These are phyloP conservation scores for Pseudozyma pruni DNA, from an alignment of 1,284 basidiomycete species.

Conservation along the genomic window DNA sequence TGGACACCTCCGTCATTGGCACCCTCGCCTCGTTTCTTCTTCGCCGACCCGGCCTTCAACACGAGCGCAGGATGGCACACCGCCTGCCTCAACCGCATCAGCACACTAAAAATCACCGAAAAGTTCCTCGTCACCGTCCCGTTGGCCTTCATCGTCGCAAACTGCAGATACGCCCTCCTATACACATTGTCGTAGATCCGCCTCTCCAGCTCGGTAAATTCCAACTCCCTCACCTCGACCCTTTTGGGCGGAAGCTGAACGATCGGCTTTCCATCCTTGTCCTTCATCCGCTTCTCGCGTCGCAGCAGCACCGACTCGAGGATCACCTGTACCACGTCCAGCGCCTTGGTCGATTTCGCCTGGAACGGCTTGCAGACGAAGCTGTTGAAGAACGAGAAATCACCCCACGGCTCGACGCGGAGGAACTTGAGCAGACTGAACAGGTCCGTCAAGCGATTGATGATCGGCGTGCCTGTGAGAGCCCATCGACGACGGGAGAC, in stretches of 20 bases:
- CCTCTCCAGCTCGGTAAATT: constrained; percentile 60
- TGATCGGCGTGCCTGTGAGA: constrained; percentile 93
- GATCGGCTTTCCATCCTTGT: constrained; percentile 85
- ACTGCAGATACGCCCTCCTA: constrained; percentile 59
- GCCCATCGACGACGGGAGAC: constrained; percentile 86
- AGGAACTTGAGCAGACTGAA: constrained; percentile 76
- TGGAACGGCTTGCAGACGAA: constrained; percentile 66
- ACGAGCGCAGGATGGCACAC: constrained; percentile 69
- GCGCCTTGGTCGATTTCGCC: constrained; percentile 58
- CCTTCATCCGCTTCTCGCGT: constrained; percentile 92
- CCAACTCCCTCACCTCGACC: constrained; percentile 69
- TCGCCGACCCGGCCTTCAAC: constrained; percentile 51
- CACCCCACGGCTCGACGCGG: constrained; percentile 84
- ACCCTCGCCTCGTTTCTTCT: constrained; percentile 5
- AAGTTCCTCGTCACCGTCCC: constrained; percentile 65
- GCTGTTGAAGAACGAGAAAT: constrained; percentile 65
- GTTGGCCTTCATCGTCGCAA: constrained; percentile 52
- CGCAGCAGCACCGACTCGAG: constrained; percentile 74
- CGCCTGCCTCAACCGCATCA: constrained; percentile 69
- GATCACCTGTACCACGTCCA: constrained; percentile 66
- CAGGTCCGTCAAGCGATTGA: constrained; percentile 89
- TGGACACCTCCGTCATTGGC: constrained; percentile 6
- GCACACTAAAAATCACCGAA: constrained; percentile 69
- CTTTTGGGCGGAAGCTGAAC: constrained; percentile 89
- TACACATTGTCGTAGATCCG: constrained; percentile 68